A percentile compares a stretch with the other conserved stretches of the same genome.
Evolutionary conservation across 2,329 filamentous ascomycete genomes (phyloP).

Genomic region (Penicillium sp.): DNA sequence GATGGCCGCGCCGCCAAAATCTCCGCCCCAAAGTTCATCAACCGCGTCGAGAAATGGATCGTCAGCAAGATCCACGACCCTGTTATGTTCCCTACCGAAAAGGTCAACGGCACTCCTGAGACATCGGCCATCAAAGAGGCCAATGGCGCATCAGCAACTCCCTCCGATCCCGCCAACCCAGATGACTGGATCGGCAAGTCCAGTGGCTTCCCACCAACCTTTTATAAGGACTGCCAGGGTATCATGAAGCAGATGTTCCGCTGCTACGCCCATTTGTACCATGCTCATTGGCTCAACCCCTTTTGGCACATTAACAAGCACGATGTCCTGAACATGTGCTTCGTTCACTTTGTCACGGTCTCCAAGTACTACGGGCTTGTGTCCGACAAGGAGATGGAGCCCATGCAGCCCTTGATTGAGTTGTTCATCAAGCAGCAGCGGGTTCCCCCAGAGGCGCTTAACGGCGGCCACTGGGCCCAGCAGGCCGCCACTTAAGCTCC

Average conservation of each 20-base stretch:
- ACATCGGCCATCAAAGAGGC: slow-evolving; percentile 56
- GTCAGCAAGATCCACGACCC: slow-evolving; percentile 91
- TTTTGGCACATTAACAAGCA: slow-evolving; percentile 74
- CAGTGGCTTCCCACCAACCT: slow-evolving; percentile 87
- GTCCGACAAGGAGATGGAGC: slow-evolving; percentile 84
- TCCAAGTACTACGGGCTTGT: slow-evolving; percentile 80
- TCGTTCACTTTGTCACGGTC: slow-evolving; percentile 79
- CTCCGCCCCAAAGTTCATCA: slow-evolving; percentile 89
- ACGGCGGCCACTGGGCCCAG: slow-evolving; percentile 44
- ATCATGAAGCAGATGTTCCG: slow-evolving; percentile 99
- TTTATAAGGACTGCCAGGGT: slow-evolving; percentile 84
- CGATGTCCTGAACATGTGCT: slow-evolving; percentile 79
- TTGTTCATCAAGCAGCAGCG: slow-evolving; percentile 87
- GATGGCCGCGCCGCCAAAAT: slow-evolving; percentile 85
- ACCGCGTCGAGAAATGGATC: slow-evolving; percentile 95
- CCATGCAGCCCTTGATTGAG: slow-evolving; percentile 92
- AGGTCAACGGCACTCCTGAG: slow-evolving; percentile 59
- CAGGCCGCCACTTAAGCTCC: slow-evolving; percentile 31
- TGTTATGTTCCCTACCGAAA: slow-evolving; percentile 85
- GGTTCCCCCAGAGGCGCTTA: slow-evolving; percentile 66
- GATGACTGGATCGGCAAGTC: slow-evolving; percentile 85
- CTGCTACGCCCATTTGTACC: slow-evolving; percentile 96
- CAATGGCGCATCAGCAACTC: slow-evolving; percentile 25
- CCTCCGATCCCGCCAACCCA: slow-evolving; percentile 44
- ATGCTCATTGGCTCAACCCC: slow-evolving; percentile 84